phyloP scores from a whole-genome alignment of 352 stramenopile species.

The Pythium monospermum region DNA sequence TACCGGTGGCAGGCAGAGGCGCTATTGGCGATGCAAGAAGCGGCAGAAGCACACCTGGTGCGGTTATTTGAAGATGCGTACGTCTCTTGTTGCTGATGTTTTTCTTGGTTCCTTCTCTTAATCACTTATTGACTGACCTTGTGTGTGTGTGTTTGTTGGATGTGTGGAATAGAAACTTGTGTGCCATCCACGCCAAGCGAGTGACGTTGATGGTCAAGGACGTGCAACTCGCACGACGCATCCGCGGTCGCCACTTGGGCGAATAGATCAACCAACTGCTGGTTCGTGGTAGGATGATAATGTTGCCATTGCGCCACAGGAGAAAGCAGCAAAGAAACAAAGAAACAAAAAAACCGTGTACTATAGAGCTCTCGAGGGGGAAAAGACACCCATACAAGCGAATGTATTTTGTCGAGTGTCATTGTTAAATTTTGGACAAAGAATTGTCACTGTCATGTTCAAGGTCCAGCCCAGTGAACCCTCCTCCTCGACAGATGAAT shows the following conservation, averaged over 20 bases:
- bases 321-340: too few relatives aligned
- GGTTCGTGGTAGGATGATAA: too few relatives aligned
- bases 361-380: background rate
- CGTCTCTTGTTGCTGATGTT: conserved; percentile 20
- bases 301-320: too few relatives aligned
- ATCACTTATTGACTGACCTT: background rate
- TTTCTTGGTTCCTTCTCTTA: background rate
- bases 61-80: conserved; percentile 94
- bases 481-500: too few relatives aligned
- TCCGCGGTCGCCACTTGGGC: conserved; percentile 79
- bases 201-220: conserved; percentile 95
- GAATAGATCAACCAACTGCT: conserved; percentile 18
- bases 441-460: too few relatives aligned
- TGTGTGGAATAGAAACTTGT: conserved; percentile 84
- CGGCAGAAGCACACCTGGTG: conserved; percentile 93
- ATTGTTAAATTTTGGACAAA: too few relatives aligned
- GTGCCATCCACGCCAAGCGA: conserved; percentile 93
- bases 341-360: background rate
- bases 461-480: too few relatives aligned
- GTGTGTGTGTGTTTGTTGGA: conserved; percentile 4
- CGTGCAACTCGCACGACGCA: conserved; percentile 90
- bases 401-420: background rate
- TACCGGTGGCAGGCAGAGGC: conserved; percentile 91
- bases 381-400: background rate
- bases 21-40: conserved; percentile 91